Percentiles rank a stretch among this genome's conserved stretches.
These are phyloP conservation scores for Alliaria petiolata DNA, from an alignment of 345 rosid genomes.

Conservation along the genomic window DNA sequence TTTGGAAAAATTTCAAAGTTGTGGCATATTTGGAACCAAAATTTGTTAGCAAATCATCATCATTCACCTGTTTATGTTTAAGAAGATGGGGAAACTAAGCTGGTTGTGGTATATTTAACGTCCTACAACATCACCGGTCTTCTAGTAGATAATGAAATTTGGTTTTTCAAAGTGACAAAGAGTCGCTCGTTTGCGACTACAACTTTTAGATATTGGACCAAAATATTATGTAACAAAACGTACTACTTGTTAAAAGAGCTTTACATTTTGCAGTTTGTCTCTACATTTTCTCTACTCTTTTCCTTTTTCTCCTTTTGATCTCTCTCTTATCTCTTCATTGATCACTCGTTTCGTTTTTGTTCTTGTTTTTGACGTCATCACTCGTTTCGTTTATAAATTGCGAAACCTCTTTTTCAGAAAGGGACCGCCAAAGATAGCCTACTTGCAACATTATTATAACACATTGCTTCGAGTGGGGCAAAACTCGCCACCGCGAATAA, in stretches of 20 bases:
- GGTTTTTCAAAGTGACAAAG: not conserved
- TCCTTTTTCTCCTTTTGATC: not conserved
- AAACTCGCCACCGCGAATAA: constrained; percentile 19
- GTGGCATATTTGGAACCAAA: not conserved
- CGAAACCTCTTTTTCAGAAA: constrained; percentile 27
- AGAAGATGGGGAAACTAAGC: too few species aligned
- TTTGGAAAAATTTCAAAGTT: not conserved
- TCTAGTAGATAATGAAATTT: constrained; percentile 19
- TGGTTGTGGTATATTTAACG: too few species aligned
- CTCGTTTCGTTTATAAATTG: constrained; percentile 20
- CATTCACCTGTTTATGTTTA: too few species aligned
- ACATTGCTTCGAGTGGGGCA: constrained; percentile 35
- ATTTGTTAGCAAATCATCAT: too few species aligned
- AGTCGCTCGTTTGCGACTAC: not conserved
- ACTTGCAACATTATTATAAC: constrained; percentile 26
- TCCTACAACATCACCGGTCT: not conserved
- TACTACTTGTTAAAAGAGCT: constrained; percentile 26
- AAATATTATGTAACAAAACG: constrained; percentile 21
- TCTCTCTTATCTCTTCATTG: constrained; percentile 32
- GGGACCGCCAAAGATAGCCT: constrained; percentile 23
- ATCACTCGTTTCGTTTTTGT: constrained; percentile 19
- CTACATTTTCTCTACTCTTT: constrained; percentile 15
- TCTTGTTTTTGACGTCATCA: constrained; percentile 6
- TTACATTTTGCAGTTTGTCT: constrained; percentile 31
- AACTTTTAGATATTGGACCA: constrained; percentile 18